Percentiles rank a stretch among this genome's conserved stretches.
These are phyloP conservation scores for Trichoderma asperellum DNA, from an alignment of 2,329 filamentous ascomycete species.

Conservation along the genomic window DNA sequence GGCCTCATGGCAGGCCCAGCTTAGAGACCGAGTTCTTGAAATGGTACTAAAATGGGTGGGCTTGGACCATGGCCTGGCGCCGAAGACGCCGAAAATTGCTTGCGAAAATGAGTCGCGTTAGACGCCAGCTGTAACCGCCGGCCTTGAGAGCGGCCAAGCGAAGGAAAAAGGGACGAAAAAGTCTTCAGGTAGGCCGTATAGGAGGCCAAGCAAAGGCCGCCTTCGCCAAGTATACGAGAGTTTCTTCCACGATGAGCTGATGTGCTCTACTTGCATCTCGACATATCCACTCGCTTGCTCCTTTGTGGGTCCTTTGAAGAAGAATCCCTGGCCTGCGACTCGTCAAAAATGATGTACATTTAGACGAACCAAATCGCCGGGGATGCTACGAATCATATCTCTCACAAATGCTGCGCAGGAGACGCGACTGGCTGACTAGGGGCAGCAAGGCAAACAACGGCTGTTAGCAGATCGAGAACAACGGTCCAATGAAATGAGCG, in stretches of 20 bases:
- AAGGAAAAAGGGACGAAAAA: background rate
- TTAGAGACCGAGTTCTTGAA: background rate
- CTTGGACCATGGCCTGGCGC: slow-evolving; percentile 2
- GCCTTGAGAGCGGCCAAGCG: background rate
- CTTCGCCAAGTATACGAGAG: background rate
- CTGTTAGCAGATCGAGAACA: slow-evolving; percentile 21
- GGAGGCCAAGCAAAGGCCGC: background rate
- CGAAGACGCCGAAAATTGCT: background rate
- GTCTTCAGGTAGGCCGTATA: background rate
- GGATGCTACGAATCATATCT: slow-evolving; percentile 27
- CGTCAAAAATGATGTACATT: slow-evolving; percentile 31
- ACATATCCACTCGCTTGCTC: background rate
- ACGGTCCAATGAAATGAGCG: slow-evolving; percentile 23
- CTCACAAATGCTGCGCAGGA: slow-evolving; percentile 25
- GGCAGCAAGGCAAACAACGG: slow-evolving; percentile 11
- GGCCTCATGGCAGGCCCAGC: slow-evolving; percentile 11
- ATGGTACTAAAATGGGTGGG: slow-evolving; percentile 12
- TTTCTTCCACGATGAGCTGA: slow-evolving; percentile 10
- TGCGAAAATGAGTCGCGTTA: background rate
- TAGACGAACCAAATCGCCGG: slow-evolving; percentile 26
- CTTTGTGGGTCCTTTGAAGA: slow-evolving; percentile 21
- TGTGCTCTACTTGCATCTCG: background rate
- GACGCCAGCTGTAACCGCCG: slow-evolving; percentile 5
- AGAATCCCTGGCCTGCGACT: slow-evolving; percentile 19
- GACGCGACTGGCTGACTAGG: slow-evolving; percentile 28